phyloP scores from a whole-genome alignment of 2,329 filamentous ascomycete genomes.

The Shiraia bambusicola region DNA sequence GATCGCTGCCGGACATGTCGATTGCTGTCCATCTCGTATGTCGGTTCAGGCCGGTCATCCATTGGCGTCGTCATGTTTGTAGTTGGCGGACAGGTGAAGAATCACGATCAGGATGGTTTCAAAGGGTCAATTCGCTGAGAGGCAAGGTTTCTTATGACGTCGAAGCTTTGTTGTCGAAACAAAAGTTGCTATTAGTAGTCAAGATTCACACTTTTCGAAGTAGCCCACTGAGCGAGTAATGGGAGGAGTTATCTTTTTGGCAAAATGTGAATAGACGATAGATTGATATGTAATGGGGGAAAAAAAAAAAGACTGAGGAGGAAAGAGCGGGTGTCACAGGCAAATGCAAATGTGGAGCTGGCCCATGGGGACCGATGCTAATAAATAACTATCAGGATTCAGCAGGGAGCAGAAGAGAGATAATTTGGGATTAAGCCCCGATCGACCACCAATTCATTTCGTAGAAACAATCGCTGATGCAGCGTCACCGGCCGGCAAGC shows the following conservation, averaged over 20 bases:
- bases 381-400: too few relatives aligned
- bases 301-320: not conserved
- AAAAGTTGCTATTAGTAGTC: too few relatives aligned
- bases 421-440: conserved; percentile 20
- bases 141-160: not conserved
- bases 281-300: too few relatives aligned
- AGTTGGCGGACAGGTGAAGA: conserved; percentile 6
- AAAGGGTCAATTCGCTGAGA: not conserved
- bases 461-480: conserved; percentile 8
- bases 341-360: conserved; percentile 1
- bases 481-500: conserved; percentile 11
- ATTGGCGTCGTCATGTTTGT: conserved; percentile 40
- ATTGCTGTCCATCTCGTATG: conserved; percentile 38
- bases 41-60: conserved; percentile 39
- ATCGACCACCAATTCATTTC: conserved; percentile 27
- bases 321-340: conserved; percentile 1
- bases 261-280: not conserved
- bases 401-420: conserved; percentile 8
- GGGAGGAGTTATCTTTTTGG: too few relatives aligned
- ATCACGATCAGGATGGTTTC: not conserved
- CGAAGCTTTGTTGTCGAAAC: too few relatives aligned
- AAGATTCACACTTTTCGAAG: too few relatives aligned
- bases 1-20: conserved; percentile 31
- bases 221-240: too few relatives aligned
- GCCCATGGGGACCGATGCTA: conserved; percentile 8